phyloP scores from a whole-genome alignment of 306 rosid genomes.

The Fagus crenata region DNA sequence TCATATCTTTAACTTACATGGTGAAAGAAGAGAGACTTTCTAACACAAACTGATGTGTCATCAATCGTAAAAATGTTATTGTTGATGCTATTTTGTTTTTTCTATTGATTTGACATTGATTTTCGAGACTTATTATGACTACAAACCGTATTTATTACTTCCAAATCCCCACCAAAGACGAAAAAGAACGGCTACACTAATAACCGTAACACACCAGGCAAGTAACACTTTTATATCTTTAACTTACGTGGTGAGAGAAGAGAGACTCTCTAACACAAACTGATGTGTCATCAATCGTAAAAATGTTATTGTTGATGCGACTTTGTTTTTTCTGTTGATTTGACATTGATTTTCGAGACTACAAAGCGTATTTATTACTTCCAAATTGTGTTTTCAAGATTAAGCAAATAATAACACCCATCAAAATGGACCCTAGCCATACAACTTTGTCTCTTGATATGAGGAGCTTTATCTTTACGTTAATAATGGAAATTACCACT shows the following conservation, averaged over 20 bases:
- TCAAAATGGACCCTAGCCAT: conserved; percentile 37
- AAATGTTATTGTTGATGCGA: background rate
- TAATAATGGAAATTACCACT: conserved; percentile 3
- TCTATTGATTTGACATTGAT: conserved; percentile 11
- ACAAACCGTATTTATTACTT: too few species aligned
- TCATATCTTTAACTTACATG: too few species aligned
- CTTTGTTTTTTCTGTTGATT: conserved; percentile 11
- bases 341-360: background rate
- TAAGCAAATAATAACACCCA: conserved; percentile 30
- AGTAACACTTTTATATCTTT: too few species aligned
- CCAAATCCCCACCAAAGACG: too few species aligned
- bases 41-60: too few species aligned
- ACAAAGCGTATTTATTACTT: conserved; percentile 21
- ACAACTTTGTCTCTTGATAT: background rate
- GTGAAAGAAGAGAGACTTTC: too few species aligned
- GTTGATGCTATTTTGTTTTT: background rate
- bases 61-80: background rate
- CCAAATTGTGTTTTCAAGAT: conserved; percentile 34
- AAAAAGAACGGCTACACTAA: too few species aligned
- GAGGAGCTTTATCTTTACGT: conserved; percentile 7
- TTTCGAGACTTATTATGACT: conserved; percentile 14
- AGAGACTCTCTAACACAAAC: too few species aligned
- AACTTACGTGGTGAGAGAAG: too few species aligned
- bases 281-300: background rate
- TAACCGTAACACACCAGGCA: too few species aligned